These are phyloP conservation scores for Biscutella laevigata DNA, from an alignment of 441 rosid species.

Conservation along the genomic window DNA sequence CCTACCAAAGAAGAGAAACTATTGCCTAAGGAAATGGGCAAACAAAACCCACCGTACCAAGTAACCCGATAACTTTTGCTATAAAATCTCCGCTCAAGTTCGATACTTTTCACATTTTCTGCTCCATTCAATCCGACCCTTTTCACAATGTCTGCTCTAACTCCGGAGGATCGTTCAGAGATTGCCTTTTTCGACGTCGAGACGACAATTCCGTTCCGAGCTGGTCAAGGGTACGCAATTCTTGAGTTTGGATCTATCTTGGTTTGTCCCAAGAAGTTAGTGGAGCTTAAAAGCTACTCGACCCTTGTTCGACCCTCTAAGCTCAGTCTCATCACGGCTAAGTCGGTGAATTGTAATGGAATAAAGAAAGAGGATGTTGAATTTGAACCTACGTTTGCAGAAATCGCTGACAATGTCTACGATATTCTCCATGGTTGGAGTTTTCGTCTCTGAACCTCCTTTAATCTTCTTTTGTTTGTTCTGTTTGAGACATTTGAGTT, in stretches of 20 bases:
- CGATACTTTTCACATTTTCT: slow-evolving; percentile 3
- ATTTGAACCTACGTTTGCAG: slow-evolving; percentile 44
- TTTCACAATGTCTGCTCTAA: slow-evolving; percentile 7
- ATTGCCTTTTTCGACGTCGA: slow-evolving; percentile 89
- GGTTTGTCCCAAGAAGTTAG: slow-evolving; percentile 69
- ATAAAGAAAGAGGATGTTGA: slow-evolving; percentile 46
- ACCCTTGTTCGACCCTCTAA: slow-evolving; percentile 60
- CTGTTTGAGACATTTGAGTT: not conserved
- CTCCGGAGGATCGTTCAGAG: slow-evolving; percentile 35
- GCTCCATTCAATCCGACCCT: not conserved
- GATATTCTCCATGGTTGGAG: slow-evolving; percentile 59
- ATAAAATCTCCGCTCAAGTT: not conserved
- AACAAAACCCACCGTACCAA: slow-evolving; percentile 21
- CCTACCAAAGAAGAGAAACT: slow-evolving; percentile 15
- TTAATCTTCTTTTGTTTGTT: too few species aligned
- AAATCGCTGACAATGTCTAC: slow-evolving; percentile 65
- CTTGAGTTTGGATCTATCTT: slow-evolving; percentile 85
- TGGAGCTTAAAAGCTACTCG: slow-evolving; percentile 58
- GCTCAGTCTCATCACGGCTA: slow-evolving; percentile 37
- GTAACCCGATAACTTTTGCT: not conserved
- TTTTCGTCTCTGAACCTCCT: not conserved
- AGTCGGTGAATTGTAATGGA: slow-evolving; percentile 59
- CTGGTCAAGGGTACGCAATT: slow-evolving; percentile 50
- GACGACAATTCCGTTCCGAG: slow-evolving; percentile 61
- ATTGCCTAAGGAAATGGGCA: slow-evolving; percentile 8